phyloP scores from a whole-genome alignment of 148 eudicot genomes.

The Vaccinium corymbosum region DNA sequence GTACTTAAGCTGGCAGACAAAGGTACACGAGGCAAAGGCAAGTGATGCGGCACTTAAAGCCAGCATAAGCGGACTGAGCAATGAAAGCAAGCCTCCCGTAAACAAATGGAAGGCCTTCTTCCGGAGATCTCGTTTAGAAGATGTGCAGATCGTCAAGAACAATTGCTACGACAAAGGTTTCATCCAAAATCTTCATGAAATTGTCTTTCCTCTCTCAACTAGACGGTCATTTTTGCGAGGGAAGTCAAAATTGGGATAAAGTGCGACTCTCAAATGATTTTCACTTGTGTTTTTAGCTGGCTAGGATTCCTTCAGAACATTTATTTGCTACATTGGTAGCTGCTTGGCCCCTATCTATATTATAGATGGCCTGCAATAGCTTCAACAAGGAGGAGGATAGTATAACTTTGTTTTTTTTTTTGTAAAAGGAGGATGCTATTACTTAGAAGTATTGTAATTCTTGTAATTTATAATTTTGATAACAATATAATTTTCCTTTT shows the following conservation, averaged over 20 bases:
- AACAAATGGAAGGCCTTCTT: constrained; percentile 85
- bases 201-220: constrained; percentile 65
- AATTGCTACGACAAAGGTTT: constrained; percentile 74
- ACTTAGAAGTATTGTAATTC: neutral
- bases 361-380: neutral
- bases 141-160: constrained; percentile 38
- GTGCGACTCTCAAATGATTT: neutral
- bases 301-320: neutral
- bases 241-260: constrained; percentile 58
- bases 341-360: neutral
- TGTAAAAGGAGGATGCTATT: neutral
- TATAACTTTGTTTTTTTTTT: too few relatives aligned
- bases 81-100: constrained; percentile 44
- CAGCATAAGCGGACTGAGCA: constrained; percentile 50
- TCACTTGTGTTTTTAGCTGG: neutral
- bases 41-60: constrained; percentile 68
- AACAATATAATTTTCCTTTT: neutral
- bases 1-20: constrained; percentile 58
- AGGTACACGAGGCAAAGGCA: constrained; percentile 73
- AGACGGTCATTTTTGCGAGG: constrained; percentile 47
- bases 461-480: neutral
- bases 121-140: constrained; percentile 65
- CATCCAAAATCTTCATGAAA: constrained; percentile 55
- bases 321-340: neutral
- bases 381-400: neutral